Evolutionary conservation across 1,284 basidiomycete genomes (phyloP), one percentile per base, ranked within the genome.

Genomic region (Ustilago shanxiensis): DNA sequence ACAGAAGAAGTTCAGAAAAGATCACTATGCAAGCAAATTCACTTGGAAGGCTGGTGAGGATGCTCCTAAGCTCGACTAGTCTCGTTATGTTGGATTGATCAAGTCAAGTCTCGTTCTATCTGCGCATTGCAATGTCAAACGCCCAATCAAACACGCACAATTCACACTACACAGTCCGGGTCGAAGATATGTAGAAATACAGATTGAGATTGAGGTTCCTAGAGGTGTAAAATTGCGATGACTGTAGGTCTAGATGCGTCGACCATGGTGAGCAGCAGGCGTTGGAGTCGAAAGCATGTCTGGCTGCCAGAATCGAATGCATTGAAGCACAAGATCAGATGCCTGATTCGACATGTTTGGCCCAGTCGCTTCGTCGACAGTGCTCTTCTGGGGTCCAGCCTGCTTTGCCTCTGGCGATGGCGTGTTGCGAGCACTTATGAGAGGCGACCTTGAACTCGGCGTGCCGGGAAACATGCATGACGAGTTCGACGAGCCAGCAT

Each of bases 11-110:
- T 71, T 85, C 4, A 65, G 77, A 4, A 72, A 68, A 7, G 83
- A 84, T 54, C 82, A 84, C 49, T 84, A 81, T 41, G 84, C 67
- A 2, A 55, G 62, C 58, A 65, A 67, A 44, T 85, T 83, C 60
- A 75, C 70, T 29, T 85, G 84, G 83, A 66, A 60, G 29, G 83
- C 82, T 11, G 82, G 82, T 18, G 57, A 79, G 41, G 72, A 68
- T n/a, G 52, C 72, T 8, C 76, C 76, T n/a, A 14, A 52, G 14
- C 72, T 78, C 57, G 75, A 73, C 28, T 76, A n/a, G 13, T 18
- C 28, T 3, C 13, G 16, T n/a, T 22, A 29, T 7, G 6, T 18
- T 39, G 1, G 13, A 39, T n/a, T n/a, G n/a, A n/a, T n/a, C n/a
- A n/a, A 39, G 51, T 39, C 22, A 37, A 8, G 6, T 28, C 14